Conservation (phyloP, 352 stramenopile genomes). For the Phytophthora citrophthora region DNA sequence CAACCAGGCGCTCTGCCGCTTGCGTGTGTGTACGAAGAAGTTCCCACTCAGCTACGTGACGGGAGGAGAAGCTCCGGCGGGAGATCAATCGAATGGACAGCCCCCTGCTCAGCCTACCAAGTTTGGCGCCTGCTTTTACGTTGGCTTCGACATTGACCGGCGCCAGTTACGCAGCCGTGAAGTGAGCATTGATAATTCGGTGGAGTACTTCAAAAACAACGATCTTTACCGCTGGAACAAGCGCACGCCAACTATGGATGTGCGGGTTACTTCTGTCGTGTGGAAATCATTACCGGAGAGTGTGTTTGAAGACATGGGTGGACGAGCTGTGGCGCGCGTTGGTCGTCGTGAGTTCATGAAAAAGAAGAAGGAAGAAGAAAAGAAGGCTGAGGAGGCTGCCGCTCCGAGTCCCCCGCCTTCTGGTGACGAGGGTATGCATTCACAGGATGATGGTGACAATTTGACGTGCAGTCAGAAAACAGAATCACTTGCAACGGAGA, state of each 20-base stretch:
- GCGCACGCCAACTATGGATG: conserved; percentile 84
- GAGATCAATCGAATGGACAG: conserved; percentile 24
- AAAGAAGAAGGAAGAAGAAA: conserved; percentile 89
- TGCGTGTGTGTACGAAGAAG: conserved; percentile 89
- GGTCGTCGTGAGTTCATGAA: conserved; percentile 79
- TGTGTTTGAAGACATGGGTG: conserved; percentile 90
- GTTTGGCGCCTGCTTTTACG: conserved; percentile 85
- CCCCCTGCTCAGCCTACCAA: conserved; percentile 45
- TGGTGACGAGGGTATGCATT: conserved; percentile 63
- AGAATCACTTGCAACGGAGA: conserved; percentile 28
- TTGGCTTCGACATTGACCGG: conserved; percentile 87
- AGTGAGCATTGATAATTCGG: conserved; percentile 86
- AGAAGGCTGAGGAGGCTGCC: conserved; percentile 53
- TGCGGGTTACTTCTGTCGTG: conserved; percentile 82
- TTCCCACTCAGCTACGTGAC: conserved; percentile 76
- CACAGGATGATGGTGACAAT: conserved; percentile 70
- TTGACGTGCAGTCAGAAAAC: conserved; percentile 46
- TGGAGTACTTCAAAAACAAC: conserved; percentile 91
- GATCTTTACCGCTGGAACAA: conserved; percentile 92
- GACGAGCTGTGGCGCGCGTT: conserved; percentile 58
- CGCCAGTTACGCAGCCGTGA: conserved; percentile 78
- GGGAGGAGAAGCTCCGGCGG: conserved; percentile 21
- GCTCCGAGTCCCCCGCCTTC: conserved; percentile 45
- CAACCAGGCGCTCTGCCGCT: conserved; percentile 76
- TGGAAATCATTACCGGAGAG: conserved; percentile 87